These are phyloP conservation scores for Closterium sp. DNA, from an alignment of 139 green algal genomes.

Conservation along the genomic window DNA sequence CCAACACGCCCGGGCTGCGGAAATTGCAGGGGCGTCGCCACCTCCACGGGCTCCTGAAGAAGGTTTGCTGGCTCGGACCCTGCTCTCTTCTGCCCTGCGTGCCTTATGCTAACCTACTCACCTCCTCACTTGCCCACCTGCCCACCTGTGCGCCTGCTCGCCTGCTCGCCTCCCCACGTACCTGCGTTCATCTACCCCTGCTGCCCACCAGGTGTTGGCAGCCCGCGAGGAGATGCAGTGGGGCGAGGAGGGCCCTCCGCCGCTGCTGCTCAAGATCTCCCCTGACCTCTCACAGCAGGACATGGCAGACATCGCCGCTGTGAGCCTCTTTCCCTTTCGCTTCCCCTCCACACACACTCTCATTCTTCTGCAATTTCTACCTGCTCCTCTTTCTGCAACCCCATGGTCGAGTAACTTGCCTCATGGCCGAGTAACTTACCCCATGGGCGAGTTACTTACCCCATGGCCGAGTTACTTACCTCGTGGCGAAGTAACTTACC, in stretches of 20 bases:
- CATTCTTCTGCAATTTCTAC: not conserved
- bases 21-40: slow-evolving; percentile 73
- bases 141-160: too few relatives aligned
- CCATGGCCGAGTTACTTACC: too few relatives aligned
- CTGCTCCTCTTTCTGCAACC: not conserved
- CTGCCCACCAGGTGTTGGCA: slow-evolving; percentile 52
- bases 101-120: too few relatives aligned
- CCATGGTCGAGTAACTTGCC: too few relatives aligned
- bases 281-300: slow-evolving; percentile 83
- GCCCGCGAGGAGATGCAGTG: slow-evolving; percentile 72
- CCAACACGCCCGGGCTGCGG: slow-evolving; percentile 90
- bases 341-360: not conserved
- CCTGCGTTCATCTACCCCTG: too few relatives aligned
- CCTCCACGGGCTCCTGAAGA: slow-evolving; percentile 70
- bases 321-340: slow-evolving; percentile 50
- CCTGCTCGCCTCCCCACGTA: too few relatives aligned
- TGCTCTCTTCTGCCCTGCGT: too few relatives aligned
- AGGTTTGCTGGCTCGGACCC: slow-evolving; percentile 29
- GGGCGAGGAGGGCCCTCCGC: slow-evolving; percentile 57
- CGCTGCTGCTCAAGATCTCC: slow-evolving; percentile 93
- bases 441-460: too few relatives aligned
- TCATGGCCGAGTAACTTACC: too few relatives aligned
- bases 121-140: too few relatives aligned
- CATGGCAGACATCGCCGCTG: slow-evolving; percentile 81
- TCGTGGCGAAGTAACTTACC: too few relatives aligned